phyloP scores from a whole-genome alignment of 768 basidiomycete species.

The Tephrocybe sp. region DNA sequence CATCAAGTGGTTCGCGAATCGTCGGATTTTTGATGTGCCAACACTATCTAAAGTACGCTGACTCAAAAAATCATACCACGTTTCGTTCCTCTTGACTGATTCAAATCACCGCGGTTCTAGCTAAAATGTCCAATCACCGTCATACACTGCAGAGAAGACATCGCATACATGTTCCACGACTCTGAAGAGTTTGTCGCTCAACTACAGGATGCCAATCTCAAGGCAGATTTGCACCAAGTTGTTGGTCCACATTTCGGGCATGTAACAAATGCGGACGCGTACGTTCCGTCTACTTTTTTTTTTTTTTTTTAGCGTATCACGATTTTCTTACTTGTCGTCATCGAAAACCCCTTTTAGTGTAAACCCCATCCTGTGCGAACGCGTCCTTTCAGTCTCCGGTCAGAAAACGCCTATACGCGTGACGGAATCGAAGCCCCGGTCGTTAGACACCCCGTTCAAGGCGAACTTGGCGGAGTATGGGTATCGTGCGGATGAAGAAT shows the following conservation, averaged over 20 bases:
- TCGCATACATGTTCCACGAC: conserved; percentile 26
- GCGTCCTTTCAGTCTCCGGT: conserved; percentile 1
- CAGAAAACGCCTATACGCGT: not conserved
- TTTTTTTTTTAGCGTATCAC: not conserved
- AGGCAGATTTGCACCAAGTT: conserved; percentile 21
- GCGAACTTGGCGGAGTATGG: conserved; percentile 1
- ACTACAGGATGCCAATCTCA: conserved; percentile 20
- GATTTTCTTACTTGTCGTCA: not conserved
- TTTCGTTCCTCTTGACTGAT: no score
- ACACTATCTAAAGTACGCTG: conserved; percentile 20
- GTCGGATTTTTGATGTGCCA: conserved; percentile 10
- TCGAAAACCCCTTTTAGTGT: no score
- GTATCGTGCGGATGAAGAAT: conserved; percentile 6
- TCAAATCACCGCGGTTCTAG: conserved; percentile 8
- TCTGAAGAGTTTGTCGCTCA: conserved; percentile 20
- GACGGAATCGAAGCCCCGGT: not conserved
- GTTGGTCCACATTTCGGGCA: conserved; percentile 29
- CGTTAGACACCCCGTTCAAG: conserved; percentile 5
- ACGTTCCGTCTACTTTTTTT: conserved; percentile 4
- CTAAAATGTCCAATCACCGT: conserved; percentile 28
- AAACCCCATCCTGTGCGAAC: conserved; percentile 8
- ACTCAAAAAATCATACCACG: not conserved
- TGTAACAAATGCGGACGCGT: conserved; percentile 25
- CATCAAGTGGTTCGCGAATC: conserved; percentile 5
- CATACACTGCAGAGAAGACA: conserved; percentile 28